These are phyloP conservation scores for Aspergillus spinulosporus DNA, from an alignment of 2,329 filamentous ascomycete genomes.

Conservation along the genomic window DNA sequence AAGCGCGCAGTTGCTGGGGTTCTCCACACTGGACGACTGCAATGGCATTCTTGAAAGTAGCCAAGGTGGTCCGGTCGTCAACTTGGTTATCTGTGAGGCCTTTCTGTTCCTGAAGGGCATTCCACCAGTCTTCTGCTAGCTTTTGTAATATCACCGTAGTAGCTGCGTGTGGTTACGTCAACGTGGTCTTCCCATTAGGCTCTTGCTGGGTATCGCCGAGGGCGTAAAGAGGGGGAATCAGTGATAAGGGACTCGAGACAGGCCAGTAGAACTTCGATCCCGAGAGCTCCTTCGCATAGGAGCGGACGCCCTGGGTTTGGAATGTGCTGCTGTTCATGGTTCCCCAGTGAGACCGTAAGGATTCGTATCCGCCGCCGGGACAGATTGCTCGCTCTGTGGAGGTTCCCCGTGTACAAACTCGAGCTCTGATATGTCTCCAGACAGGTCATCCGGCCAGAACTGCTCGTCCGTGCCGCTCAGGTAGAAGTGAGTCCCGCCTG, in stretches of 20 bases:
- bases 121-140: conserved; percentile 12
- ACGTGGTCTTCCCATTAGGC: conserved; percentile 7
- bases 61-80: conserved; percentile 9
- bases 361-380: conserved; percentile 9
- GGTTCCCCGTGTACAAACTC: not conserved
- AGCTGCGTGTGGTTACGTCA: conserved; percentile 9
- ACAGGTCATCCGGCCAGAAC: conserved; percentile 1
- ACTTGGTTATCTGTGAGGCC: conserved; percentile 5
- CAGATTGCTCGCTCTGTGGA: conserved; percentile 1
- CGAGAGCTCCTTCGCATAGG: conserved; percentile 12
- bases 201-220: conserved; percentile 7
- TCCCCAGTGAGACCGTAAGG: conserved; percentile 10
- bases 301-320: conserved; percentile 8
- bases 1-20: conserved; percentile 1
- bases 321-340: conserved; percentile 10
- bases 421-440: not conserved
- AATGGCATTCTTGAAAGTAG: conserved; percentile 14
- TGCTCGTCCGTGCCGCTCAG: conserved; percentile 1
- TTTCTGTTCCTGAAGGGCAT: conserved; percentile 1
- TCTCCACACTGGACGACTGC: not conserved
- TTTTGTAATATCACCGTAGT: conserved; percentile 2
- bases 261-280: conserved; percentile 14
- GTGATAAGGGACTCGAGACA: conserved; percentile 8
- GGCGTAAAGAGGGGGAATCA: conserved; percentile 8
- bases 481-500: conserved; percentile 8